Conservation (phyloP, 805 yeast genomes). For the Lipomyces kockii region DNA sequence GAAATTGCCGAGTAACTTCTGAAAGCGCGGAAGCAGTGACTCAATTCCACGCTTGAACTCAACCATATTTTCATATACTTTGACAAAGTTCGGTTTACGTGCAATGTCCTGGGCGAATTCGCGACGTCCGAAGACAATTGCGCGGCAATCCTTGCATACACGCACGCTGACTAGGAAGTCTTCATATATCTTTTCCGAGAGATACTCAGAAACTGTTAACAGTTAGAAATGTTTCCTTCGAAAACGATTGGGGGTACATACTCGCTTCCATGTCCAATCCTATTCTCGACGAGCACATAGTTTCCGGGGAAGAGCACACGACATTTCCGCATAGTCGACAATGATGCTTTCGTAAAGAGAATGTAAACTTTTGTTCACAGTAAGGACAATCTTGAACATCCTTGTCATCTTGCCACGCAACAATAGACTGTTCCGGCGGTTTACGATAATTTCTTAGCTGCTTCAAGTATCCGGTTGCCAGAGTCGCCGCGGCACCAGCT, state of each 20-base stretch:
- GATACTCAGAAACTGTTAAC: slow-evolving; percentile 22
- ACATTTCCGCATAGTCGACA: slow-evolving; percentile 86
- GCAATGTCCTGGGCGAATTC: slow-evolving; percentile 52
- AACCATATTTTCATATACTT: slow-evolving; percentile 51
- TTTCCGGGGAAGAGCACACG: slow-evolving; percentile 69
- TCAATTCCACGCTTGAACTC: slow-evolving; percentile 49
- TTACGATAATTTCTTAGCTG: slow-evolving; percentile 42
- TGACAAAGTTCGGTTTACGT: slow-evolving; percentile 46
- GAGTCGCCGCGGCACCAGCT: slow-evolving; percentile 23
- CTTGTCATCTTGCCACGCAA: slow-evolving; percentile 68
- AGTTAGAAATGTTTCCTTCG: background rate
- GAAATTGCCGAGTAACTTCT: slow-evolving; percentile 46
- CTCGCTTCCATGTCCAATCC: slow-evolving; percentile 30
- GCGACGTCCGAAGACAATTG: slow-evolving; percentile 60
- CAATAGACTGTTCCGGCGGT: slow-evolving; percentile 53
- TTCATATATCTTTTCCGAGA: slow-evolving; percentile 27
- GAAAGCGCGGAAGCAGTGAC: slow-evolving; percentile 52
- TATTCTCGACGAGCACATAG: slow-evolving; percentile 71
- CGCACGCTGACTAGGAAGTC: slow-evolving; percentile 49
- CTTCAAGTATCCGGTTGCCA: slow-evolving; percentile 35
- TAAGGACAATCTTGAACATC: slow-evolving; percentile 60
- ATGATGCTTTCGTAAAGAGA: slow-evolving; percentile 78
- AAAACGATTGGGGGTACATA: background rate
- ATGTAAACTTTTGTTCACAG: slow-evolving; percentile 63
- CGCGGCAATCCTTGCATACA: slow-evolving; percentile 72